Conservation (phyloP, 257 asterid species). For the Verbena officinalis region DNA sequence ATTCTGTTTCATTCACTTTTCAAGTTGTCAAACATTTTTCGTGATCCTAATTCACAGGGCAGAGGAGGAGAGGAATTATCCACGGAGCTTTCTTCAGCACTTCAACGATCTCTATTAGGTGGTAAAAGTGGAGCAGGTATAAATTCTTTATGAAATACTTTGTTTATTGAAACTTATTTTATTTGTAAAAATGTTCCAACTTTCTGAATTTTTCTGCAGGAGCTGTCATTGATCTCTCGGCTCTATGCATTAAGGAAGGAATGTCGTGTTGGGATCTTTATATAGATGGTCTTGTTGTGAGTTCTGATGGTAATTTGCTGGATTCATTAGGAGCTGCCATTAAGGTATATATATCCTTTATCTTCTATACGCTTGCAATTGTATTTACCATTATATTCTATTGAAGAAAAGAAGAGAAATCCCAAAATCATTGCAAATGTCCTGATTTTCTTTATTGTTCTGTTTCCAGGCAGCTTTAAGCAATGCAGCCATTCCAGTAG, state of each 20-base stretch:
- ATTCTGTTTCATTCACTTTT: no score
- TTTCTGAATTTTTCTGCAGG: conserved; percentile 46
- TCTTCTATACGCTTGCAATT: conserved; percentile 4
- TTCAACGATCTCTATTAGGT: conserved; percentile 79
- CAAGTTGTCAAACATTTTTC: no score
- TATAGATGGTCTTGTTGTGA: conserved; percentile 81
- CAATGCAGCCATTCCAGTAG: conserved; percentile 84
- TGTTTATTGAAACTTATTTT: neutral
- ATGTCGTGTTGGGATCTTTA: conserved; percentile 97
- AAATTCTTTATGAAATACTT: neutral
- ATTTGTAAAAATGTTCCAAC: conserved; percentile 2
- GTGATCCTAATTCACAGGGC: conserved; percentile 63
- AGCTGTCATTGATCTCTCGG: conserved; percentile 83
- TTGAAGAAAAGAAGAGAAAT: neutral
- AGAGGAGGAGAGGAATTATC: conserved; percentile 92
- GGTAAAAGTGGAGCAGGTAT: conserved; percentile 95
- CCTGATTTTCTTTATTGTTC: neutral
- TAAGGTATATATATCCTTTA: conserved; percentile 58
- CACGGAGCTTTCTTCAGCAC: conserved; percentile 76
- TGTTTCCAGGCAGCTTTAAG: conserved; percentile 75
- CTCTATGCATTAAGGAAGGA: conserved; percentile 77
- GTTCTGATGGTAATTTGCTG: conserved; percentile 90
- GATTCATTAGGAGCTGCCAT: conserved; percentile 92
- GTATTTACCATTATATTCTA: neutral
- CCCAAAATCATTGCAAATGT: neutral